Evolutionary conservation across 192 early-diverging fungal genomes (phyloP).

Genomic region (Backusella mclennaniae): DNA sequence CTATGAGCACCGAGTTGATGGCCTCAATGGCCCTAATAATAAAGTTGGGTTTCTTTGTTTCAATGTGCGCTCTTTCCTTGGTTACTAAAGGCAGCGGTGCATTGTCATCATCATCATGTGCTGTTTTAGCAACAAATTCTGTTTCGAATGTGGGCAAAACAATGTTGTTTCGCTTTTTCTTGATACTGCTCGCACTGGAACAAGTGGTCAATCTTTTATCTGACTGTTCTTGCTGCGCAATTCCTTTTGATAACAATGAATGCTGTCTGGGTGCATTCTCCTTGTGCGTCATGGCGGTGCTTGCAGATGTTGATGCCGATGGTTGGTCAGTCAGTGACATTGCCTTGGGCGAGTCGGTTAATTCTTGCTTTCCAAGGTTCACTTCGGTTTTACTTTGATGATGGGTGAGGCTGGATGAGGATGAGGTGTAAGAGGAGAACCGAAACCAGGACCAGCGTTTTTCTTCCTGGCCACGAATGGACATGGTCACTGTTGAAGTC

Average conservation of each 20-base stretch:
- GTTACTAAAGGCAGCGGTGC: not conserved
- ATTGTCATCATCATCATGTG: not conserved
- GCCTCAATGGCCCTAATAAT: not conserved
- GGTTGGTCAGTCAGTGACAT: not conserved
- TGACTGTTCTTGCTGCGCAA: not conserved
- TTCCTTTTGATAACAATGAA: not conserved
- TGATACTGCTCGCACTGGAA: not conserved
- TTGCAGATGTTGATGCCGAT: not conserved
- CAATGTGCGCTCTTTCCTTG: not conserved
- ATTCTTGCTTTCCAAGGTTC: not conserved
- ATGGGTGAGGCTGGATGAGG: not conserved
- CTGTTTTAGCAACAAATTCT: conserved; percentile 13
- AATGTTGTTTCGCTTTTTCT: conserved; percentile 17
- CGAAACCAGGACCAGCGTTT: conserved; percentile 1
- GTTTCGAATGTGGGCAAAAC: conserved; percentile 33
- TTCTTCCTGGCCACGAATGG: not conserved
- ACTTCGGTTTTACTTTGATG: not conserved
- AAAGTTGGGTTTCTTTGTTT: not conserved
- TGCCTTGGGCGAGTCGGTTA: not conserved
- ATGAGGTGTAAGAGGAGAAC: not conserved
- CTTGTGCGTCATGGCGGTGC: not conserved
- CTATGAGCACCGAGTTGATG: not conserved
- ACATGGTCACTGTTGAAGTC: not conserved
- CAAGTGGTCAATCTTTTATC: not conserved
- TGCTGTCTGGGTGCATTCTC: not conserved